These are phyloP conservation scores for Purpureocillium takamizusanense DNA, from an alignment of 2,329 filamentous ascomycete genomes.

Conservation along the genomic window DNA sequence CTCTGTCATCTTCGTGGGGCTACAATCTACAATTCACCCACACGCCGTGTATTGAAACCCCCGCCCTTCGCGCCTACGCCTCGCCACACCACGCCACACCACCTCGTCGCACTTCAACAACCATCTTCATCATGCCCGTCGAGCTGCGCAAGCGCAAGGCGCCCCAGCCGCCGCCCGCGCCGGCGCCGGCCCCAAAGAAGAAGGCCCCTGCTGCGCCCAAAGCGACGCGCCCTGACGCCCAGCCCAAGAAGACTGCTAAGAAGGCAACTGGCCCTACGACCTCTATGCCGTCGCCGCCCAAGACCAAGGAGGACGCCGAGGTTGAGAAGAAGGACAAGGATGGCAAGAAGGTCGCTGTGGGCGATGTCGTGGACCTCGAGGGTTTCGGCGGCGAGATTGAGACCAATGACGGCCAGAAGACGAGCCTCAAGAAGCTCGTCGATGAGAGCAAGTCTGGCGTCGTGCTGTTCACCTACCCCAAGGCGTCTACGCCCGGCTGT, in stretches of 20 bases:
- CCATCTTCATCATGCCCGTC: conserved; percentile 37
- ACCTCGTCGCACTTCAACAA: no score
- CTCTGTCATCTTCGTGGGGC: no score
- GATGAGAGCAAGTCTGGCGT: conserved; percentile 78
- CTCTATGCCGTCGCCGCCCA: no score
- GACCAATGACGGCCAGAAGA: conserved; percentile 75
- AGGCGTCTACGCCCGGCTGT: conserved; percentile 92
- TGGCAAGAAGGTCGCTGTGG: conserved; percentile 39
- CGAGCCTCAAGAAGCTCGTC: conserved; percentile 70
- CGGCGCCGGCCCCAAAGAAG: conserved; percentile 32
- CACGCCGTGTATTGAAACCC: no score
- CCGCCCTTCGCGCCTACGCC: no score
- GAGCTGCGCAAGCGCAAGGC: conserved; percentile 55
- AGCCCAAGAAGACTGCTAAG: no score
- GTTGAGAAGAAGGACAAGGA: conserved; percentile 18
- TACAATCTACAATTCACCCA: no score
- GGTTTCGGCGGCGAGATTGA: conserved; percentile 65
- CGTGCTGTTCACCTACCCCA: conserved; percentile 91
- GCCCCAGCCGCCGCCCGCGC: conserved; percentile 34
- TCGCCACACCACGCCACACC: no score
- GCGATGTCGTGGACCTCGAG: conserved; percentile 46
- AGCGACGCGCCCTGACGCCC: no score
- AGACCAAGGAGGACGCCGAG: conserved; percentile 12
- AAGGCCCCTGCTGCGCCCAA: conserved; percentile 7
- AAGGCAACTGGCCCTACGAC: no score